Conservation (phyloP, 345 rosid species). For the Brassica rapa region DNA sequence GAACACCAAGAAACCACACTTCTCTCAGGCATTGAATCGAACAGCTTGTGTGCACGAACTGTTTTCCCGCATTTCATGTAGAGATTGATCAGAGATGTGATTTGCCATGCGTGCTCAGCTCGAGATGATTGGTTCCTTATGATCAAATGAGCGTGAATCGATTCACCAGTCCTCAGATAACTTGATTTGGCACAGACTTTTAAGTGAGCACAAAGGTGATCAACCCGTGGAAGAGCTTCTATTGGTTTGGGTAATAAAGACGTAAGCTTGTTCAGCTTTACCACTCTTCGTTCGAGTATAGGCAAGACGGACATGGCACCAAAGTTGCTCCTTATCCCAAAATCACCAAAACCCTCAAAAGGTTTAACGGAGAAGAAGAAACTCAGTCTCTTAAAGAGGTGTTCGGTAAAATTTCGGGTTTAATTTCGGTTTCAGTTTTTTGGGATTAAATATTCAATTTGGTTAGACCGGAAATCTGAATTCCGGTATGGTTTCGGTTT, state of each 20-base stretch:
- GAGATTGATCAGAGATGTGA: slow-evolving; percentile 57
- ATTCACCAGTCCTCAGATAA: slow-evolving; percentile 47
- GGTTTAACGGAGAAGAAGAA: not conserved
- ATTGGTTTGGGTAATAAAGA: slow-evolving; percentile 24
- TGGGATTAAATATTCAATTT: not conserved
- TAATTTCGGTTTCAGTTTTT: not conserved
- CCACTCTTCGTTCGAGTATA: slow-evolving; percentile 17
- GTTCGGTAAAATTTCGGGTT: too few species aligned
- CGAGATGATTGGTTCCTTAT: slow-evolving; percentile 27
- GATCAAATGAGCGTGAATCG: slow-evolving; percentile 63
- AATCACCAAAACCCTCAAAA: not conserved
- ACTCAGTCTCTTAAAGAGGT: not conserved
- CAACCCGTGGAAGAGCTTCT: slow-evolving; percentile 13
- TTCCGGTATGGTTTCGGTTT: not conserved
- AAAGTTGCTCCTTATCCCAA: not conserved
- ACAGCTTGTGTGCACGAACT: slow-evolving; percentile 54
- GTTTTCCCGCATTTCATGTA: slow-evolving; percentile 54
- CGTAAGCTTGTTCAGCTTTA: not conserved
- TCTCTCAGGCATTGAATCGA: slow-evolving; percentile 58
- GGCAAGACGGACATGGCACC: slow-evolving; percentile 32
- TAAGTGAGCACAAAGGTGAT: not conserved
- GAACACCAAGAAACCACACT: slow-evolving; percentile 74
- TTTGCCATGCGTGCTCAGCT: slow-evolving; percentile 12
- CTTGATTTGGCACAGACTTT: slow-evolving; percentile 34
- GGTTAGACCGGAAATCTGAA: not conserved